Percentiles rank a stretch among this genome's conserved stretches.
Conservation (phyloP, 768 basidiomycete species). For the Rhodotorula diobovata region DNA sequence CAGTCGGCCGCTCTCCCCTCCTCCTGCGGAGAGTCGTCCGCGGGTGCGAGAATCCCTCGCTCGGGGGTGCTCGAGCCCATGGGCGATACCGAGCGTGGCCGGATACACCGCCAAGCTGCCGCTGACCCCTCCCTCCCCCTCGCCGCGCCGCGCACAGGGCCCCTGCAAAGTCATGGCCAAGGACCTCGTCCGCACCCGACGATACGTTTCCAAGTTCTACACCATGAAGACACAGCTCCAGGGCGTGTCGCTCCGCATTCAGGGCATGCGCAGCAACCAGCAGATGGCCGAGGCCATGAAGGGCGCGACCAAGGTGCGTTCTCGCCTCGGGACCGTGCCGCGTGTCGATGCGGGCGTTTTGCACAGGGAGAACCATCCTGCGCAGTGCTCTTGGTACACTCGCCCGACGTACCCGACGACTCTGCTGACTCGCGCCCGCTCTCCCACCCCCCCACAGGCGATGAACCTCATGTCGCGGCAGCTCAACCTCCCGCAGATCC, state of each 20-base stretch:
- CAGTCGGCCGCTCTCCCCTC: conserved; percentile 41
- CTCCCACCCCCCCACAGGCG: conserved; percentile 57
- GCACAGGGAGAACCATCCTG: no score
- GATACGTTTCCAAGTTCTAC: conserved; percentile 96
- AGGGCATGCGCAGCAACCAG: conserved; percentile 91
- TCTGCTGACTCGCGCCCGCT: no score
- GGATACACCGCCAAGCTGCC: no score
- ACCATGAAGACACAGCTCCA: conserved; percentile 98
- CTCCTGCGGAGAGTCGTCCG: neutral
- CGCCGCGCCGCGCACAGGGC: conserved; percentile 58
- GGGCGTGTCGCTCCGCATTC: conserved; percentile 89
- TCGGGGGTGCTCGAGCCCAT: no score
- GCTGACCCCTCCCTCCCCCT: conserved; percentile 4
- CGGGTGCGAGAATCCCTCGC: no score
- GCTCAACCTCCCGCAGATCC: conserved; percentile 88
- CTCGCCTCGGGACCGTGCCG: neutral
- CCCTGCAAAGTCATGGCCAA: conserved; percentile 99
- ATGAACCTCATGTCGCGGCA: conserved; percentile 98
- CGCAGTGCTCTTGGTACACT: neutral
- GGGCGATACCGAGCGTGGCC: no score
- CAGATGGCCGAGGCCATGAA: conserved; percentile 99
- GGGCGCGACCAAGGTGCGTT: conserved; percentile 82
- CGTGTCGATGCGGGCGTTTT: no score
- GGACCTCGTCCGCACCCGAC: conserved; percentile 90
- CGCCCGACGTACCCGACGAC: no score